phyloP scores from a whole-genome alignment of 2,329 filamentous ascomycete species.

The Botrytis sinoallii region DNA sequence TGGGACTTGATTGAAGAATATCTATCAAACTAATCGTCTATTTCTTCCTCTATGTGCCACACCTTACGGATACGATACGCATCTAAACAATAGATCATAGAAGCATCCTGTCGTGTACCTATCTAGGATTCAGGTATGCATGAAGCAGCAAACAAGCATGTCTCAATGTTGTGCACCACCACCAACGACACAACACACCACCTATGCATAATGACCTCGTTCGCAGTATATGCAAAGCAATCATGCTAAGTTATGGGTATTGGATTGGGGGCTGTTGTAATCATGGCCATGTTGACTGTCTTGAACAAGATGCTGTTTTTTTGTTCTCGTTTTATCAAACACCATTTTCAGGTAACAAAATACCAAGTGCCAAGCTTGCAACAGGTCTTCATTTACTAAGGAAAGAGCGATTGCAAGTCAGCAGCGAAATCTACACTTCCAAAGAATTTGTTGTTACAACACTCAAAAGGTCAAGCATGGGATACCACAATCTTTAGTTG shows the following conservation, averaged over 20 bases:
- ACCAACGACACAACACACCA: background rate
- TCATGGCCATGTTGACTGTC: background rate
- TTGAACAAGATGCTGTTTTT: background rate
- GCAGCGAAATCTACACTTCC: background rate
- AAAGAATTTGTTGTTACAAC: background rate
- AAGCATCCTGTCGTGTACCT: slow-evolving; percentile 12
- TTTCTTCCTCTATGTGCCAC: background rate
- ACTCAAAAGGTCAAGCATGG: background rate
- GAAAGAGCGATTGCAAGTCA: background rate
- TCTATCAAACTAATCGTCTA: background rate
- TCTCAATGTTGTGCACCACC: background rate
- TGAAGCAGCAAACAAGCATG: background rate
- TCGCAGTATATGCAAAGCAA: background rate
- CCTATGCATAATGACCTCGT: background rate
- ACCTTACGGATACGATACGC: background rate
- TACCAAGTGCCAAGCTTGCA: background rate
- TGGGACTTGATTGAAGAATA: background rate
- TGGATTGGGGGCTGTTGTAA: background rate
- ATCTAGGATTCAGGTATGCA: background rate
- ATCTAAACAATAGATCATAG: slow-evolving; percentile 15
- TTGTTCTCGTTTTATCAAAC: background rate
- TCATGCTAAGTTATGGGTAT: background rate
- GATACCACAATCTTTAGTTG: background rate
- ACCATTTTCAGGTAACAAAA: background rate
- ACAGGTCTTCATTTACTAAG: background rate